Conservation (phyloP, 331 rosid species). For the Saraca asoca region DNA sequence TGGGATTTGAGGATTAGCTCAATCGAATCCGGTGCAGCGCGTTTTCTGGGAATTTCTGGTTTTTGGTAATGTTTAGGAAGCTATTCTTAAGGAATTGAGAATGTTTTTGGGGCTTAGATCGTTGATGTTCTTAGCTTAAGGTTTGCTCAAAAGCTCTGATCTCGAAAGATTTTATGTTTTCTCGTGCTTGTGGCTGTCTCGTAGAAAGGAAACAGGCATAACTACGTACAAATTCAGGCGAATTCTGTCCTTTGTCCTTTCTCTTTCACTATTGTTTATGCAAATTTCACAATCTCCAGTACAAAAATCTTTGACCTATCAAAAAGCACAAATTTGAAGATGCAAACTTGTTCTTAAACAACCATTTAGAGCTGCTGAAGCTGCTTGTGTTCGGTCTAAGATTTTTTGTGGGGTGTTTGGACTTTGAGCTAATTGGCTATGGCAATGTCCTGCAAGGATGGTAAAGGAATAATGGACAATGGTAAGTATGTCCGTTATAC, state of each 20-base stretch:
- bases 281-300: background rate
- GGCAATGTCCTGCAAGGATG: slow-evolving; percentile 99
- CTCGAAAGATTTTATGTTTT: slow-evolving; percentile 52
- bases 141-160: slow-evolving; percentile 54
- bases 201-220: slow-evolving; percentile 39
- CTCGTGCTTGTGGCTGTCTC: slow-evolving; percentile 59
- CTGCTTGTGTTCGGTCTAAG: background rate
- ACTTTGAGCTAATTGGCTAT: slow-evolving; percentile 40
- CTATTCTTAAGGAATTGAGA: background rate
- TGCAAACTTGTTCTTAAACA: slow-evolving; percentile 9
- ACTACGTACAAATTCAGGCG: slow-evolving; percentile 41
- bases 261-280: slow-evolving; percentile 16
- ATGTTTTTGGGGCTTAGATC: slow-evolving; percentile 32
- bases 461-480: slow-evolving; percentile 71
- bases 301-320: too few species aligned
- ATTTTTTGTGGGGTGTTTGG: background rate
- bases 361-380: background rate
- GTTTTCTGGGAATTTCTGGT: background rate
- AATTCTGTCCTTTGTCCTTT: slow-evolving; percentile 33
- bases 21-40: slow-evolving; percentile 19
- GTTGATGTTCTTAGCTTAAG: slow-evolving; percentile 32
- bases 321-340: slow-evolving; percentile 23
- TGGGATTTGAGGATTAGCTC: slow-evolving; percentile 29
- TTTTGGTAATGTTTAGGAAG: background rate
- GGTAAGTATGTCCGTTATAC: slow-evolving; percentile 98